A percentile compares a stretch with the other conserved stretches of the same genome.
Conservation (phyloP, 2,329 filamentous ascomycete genomes). For the Phyllosticta citribraziliensis region DNA sequence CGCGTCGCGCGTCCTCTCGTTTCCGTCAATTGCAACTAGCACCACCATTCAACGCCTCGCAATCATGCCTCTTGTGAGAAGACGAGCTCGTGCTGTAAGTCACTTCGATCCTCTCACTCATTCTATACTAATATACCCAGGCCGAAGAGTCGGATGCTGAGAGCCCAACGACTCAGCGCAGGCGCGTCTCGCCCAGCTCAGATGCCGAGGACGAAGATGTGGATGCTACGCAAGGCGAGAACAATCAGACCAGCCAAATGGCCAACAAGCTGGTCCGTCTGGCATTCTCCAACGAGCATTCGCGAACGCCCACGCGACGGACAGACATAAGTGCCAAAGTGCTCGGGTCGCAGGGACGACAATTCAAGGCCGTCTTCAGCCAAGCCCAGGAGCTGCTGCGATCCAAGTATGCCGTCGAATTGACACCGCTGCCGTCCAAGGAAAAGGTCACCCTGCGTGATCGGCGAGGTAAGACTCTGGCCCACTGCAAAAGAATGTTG, state of each 20-base stretch:
- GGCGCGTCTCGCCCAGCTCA: slow-evolving; percentile 1
- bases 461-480: slow-evolving; percentile 52
- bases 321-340: slow-evolving; percentile 55
- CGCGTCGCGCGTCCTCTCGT: neutral
- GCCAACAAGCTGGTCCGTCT: slow-evolving; percentile 54
- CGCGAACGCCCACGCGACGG: slow-evolving; percentile 47
- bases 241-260: slow-evolving; percentile 26
- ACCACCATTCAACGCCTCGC: neutral
- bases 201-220: slow-evolving; percentile 1
- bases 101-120: neutral
- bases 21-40: neutral
- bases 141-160: slow-evolving; percentile 1
- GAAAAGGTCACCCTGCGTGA: slow-evolving; percentile 77
- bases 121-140: neutral
- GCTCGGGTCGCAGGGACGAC: slow-evolving; percentile 55
- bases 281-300: slow-evolving; percentile 51
- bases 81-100: slow-evolving; percentile 11
- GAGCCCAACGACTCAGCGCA: slow-evolving; percentile 4
- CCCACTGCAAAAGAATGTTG: neutral
- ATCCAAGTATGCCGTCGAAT: slow-evolving; percentile 79
- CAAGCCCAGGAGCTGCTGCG: slow-evolving; percentile 64
- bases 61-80: neutral
- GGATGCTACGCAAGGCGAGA: neutral
- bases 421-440: slow-evolving; percentile 69
- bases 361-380: slow-evolving; percentile 70